Evolutionary conservation across 805 yeast species (phyloP).

Genomic region (Schizosaccharomyces japonicus): DNA sequence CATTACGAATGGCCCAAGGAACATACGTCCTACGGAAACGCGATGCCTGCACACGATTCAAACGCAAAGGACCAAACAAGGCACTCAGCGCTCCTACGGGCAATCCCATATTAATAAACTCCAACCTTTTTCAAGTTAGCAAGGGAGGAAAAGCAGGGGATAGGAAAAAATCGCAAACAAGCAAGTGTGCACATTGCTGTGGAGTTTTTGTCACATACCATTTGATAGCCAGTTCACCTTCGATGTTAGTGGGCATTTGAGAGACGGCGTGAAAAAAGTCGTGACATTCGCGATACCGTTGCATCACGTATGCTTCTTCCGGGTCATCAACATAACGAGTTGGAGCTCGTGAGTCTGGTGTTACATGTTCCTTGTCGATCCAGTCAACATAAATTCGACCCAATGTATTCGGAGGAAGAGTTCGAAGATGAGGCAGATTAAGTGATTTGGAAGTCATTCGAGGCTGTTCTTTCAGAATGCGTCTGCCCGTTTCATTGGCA

Average conservation of each 20-base stretch:
- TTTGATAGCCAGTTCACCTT: constrained; percentile 90
- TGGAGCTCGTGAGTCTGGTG: constrained; percentile 79
- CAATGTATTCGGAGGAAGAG: constrained; percentile 40
- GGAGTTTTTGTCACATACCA: no score
- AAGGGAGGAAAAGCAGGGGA: no score
- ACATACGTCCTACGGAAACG: constrained; percentile 44
- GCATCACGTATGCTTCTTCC: constrained; percentile 76
- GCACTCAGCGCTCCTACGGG: constrained; percentile 91
- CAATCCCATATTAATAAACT: constrained; percentile 70
- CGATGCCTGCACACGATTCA: constrained; percentile 35
- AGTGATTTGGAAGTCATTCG: constrained; percentile 53
- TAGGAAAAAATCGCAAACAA: neutral
- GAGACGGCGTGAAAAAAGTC: constrained; percentile 88
- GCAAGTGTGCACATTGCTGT: neutral
- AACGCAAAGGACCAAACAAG: constrained; percentile 55
- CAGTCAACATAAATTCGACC: constrained; percentile 63
- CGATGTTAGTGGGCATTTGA: constrained; percentile 71
- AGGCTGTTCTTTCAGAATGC: constrained; percentile 56
- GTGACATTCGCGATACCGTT: constrained; percentile 86
- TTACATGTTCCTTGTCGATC: constrained; percentile 67
- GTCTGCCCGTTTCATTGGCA: constrained; percentile 48
- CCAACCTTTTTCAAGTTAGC: no score
- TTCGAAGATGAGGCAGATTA: constrained; percentile 33
- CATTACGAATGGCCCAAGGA: constrained; percentile 67
- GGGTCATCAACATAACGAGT: constrained; percentile 75